Evolutionary conservation across 2,329 filamentous ascomycete species (phyloP).

Genomic region (Phialemonium atrogriseum): DNA sequence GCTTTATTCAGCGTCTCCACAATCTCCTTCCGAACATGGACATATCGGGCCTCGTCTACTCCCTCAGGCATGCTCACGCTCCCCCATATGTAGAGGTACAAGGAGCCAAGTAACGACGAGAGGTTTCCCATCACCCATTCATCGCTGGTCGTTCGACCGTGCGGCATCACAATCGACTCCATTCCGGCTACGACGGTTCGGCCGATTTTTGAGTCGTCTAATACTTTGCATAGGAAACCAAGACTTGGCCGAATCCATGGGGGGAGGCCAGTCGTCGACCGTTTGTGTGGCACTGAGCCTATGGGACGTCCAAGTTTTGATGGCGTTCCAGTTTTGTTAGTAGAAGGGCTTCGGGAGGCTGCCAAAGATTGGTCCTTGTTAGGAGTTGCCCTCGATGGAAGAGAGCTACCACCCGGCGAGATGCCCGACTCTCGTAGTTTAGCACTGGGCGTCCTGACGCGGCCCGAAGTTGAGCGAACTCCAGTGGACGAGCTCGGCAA

Average conservation of each 20-base stretch:
- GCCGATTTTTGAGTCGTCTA: slow-evolving; percentile 52
- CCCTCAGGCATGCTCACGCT: slow-evolving; percentile 32
- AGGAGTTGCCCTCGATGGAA: slow-evolving; percentile 18
- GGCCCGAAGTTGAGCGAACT: slow-evolving; percentile 6
- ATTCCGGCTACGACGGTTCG: slow-evolving; percentile 70
- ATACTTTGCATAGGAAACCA: slow-evolving; percentile 54
- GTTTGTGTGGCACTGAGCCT: slow-evolving; percentile 17
- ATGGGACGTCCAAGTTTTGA: slow-evolving; percentile 31
- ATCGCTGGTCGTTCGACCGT: slow-evolving; percentile 35
- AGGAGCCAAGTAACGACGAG: slow-evolving; percentile 47
- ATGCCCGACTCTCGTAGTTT: slow-evolving; percentile 18
- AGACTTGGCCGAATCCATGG: slow-evolving; percentile 64
- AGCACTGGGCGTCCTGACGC: slow-evolving; percentile 22
- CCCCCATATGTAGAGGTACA: slow-evolving; percentile 52
- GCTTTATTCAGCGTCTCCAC: slow-evolving; percentile 33
- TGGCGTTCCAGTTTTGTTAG: slow-evolving; percentile 19
- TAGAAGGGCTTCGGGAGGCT: slow-evolving; percentile 17
- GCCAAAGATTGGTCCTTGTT: slow-evolving; percentile 20
- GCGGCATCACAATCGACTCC: slow-evolving; percentile 42
- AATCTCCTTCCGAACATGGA: slow-evolving; percentile 36
- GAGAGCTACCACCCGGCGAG: slow-evolving; percentile 10
- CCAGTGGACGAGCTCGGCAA: slow-evolving; percentile 40
- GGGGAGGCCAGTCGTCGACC: slow-evolving; percentile 34
- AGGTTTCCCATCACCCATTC: slow-evolving; percentile 40
- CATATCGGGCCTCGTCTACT: slow-evolving; percentile 35